Evolutionary conservation across 2,329 filamentous ascomycete genomes (phyloP).

Genomic region (Arthrobotrys iridis): DNA sequence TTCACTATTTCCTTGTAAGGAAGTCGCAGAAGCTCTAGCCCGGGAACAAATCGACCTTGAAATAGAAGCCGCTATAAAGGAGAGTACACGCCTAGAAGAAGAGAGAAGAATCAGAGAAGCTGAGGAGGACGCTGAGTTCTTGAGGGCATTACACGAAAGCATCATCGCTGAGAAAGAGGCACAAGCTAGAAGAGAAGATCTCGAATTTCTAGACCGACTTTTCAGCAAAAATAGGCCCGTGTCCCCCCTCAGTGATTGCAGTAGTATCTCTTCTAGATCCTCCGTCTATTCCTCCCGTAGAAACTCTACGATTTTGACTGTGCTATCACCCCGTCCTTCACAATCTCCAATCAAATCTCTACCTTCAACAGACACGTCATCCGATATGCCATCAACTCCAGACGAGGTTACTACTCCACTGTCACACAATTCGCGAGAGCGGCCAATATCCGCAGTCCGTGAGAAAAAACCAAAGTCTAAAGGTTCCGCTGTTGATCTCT

Average conservation of each 20-base stretch:
- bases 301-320: conserved; percentile 41
- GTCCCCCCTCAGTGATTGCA: conserved; percentile 48
- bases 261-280: conserved; percentile 39
- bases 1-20: conserved; percentile 47
- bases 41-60: conserved; percentile 49
- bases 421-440: conserved; percentile 50
- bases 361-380: conserved; percentile 29
- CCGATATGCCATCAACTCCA: conserved; percentile 40
- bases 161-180: conserved; percentile 50
- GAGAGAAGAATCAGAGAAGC: conserved; percentile 41
- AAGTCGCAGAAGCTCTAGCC: conserved; percentile 47
- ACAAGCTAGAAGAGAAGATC: conserved; percentile 46
- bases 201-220: conserved; percentile 46
- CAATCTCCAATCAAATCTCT: conserved; percentile 30
- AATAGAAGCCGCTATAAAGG: conserved; percentile 49
- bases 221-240: conserved; percentile 41
- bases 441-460: conserved; percentile 47
- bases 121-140: conserved; percentile 46
- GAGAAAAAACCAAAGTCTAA: conserved; percentile 42
- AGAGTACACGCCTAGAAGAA: conserved; percentile 47
- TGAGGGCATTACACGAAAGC: conserved; percentile 49
- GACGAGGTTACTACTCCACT: conserved; percentile 38
- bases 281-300: conserved; percentile 34
- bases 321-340: conserved; percentile 41
- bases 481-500: conserved; percentile 32